phyloP scores from a whole-genome alignment of 1,284 basidiomycete species.

The Phellinidium pouzarii region DNA sequence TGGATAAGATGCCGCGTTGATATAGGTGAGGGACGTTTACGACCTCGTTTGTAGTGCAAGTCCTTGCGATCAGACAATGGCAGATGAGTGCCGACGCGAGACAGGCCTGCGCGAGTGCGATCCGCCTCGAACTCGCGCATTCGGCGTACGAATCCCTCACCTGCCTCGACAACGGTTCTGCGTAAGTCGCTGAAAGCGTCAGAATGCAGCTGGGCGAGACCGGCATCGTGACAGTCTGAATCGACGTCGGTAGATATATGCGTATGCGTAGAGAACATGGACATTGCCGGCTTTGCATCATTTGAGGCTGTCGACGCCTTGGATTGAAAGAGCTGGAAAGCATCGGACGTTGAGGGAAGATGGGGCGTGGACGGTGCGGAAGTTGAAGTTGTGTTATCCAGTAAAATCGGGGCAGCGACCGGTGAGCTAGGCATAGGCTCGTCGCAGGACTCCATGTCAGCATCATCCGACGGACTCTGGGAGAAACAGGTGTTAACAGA shows the following conservation, averaged over 20 bases:
- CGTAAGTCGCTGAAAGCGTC: slow-evolving; percentile 59
- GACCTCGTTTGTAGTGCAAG: slow-evolving; percentile 12
- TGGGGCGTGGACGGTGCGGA: slow-evolving; percentile 26
- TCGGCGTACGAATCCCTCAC: slow-evolving; percentile 59
- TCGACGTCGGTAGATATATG: not conserved
- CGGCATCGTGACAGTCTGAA: slow-evolving; percentile 19
- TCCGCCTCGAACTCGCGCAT: slow-evolving; percentile 65
- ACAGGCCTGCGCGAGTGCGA: slow-evolving; percentile 27
- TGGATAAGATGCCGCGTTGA: too few species aligned
- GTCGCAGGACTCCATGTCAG: slow-evolving; percentile 15
- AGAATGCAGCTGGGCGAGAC: slow-evolving; percentile 45
- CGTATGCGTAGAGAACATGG: not conserved
- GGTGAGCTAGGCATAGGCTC: slow-evolving; percentile 13
- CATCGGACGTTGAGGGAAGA: slow-evolving; percentile 51
- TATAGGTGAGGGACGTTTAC: slow-evolving; percentile 17
- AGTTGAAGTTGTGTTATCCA: slow-evolving; percentile 5
- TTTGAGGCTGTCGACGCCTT: not conserved
- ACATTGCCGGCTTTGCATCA: not conserved
- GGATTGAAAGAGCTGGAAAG: slow-evolving; percentile 48
- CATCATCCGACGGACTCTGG: slow-evolving; percentile 15
- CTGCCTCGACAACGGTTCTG: slow-evolving; percentile 51
- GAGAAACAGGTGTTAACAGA: slow-evolving; percentile 11
- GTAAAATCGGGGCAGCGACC: slow-evolving; percentile 1
- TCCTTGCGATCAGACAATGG: not conserved
- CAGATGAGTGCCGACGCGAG: not conserved